Evolutionary conservation across 1,284 basidiomycete genomes (phyloP), one percentile per base, ranked within the genome.

Genomic region (Puccinia brachypodii): DNA sequence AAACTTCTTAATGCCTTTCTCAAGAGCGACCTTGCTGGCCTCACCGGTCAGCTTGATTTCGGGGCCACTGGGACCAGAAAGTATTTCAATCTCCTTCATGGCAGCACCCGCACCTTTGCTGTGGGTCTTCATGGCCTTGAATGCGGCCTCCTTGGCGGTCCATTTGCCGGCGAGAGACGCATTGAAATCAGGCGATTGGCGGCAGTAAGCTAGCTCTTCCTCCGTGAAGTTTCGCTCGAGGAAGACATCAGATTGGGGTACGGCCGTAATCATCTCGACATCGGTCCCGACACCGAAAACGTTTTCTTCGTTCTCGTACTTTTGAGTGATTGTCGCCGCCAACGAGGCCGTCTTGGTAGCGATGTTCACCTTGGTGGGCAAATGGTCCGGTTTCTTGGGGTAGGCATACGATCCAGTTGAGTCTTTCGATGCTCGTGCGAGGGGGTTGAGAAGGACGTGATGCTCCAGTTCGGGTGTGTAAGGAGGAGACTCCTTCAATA

Each of bases 81-180:
- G 88, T 84, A 99, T 96, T 88, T 98, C 97, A 84, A 99, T 98
- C 83, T 98, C 96, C 88, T 93, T 94, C 92, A 99, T 92, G 36
- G 93, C 89, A 22, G 96, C 95, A 19, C 91, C 94, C 7, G 95
- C 94, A 60, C 97, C 97, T 87, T 95, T 93, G 6, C 94, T 95
- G 28, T 91, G 89, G 58, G 96, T 92, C 44, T 94, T 93, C 19
- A 99, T 90, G n/a, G 95, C 93, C 89, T 99, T 99, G 92, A 99
- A 98, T 76, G 96, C 93, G 14, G 96, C 96, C 87, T 99, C 97
- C 88, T 98, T 99, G 72, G 95, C 96, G 69, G 92, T 94, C 95
- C 97, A 99, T 83, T 96, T 93, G 75, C 94, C 96, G 53, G 96
- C 95, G 86, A 97, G 96, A 11, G 96, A 98, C 3, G 96, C 93